Evolutionary conservation across 2,329 filamentous ascomycete species (phyloP), one percentile per base, ranked within the genome.

Genomic region (Alternaria conjuncta): DNA sequence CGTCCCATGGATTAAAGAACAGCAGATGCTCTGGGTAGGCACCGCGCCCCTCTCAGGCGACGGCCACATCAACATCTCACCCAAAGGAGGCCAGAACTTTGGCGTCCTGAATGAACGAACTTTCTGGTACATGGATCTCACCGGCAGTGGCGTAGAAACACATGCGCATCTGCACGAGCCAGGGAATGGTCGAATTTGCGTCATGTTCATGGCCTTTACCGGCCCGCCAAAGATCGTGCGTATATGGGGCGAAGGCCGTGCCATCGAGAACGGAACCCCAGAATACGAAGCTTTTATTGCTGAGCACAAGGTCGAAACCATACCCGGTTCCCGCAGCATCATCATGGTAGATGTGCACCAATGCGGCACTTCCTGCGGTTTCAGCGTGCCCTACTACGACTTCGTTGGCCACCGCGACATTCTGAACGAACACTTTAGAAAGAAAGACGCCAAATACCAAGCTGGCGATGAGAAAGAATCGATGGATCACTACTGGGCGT

Each of bases 91-190:
- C 6, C 56, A 63, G 7, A 55, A 77, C 28, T 81, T 83, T 60
- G 82, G 82, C 26, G 75, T 84, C 23, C 12, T 67, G 4, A 25
- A 66, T 20, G 61, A 63, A 13, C 56, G 54, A 5, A 65, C 65
- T 0, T 84, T 83, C 71, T 83, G 81, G 81, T 84, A 82, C 64
- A 75, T 82, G 67, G 82, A 84, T 57, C 73, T 83, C 0, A 78
- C 76, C 2, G 82, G 82, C 12, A 78, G 73, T 13, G 82, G 82
- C 8, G 73, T 80, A n/a, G 82, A 84, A 65, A 84, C 82, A 0
- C 80, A 81, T 28, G 74, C 77, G 0, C 82, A 84, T 57, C 67
- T 84, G 10, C 74, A 81, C 62, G 82, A 84, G 60, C 71, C 71
- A 0, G 73, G 70, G 2, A 84, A 84, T 67, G 82, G 80, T 1